Conservation (phyloP, 495 filamentous ascomycete species). For the Friedmanniomyces endolithicus region DNA sequence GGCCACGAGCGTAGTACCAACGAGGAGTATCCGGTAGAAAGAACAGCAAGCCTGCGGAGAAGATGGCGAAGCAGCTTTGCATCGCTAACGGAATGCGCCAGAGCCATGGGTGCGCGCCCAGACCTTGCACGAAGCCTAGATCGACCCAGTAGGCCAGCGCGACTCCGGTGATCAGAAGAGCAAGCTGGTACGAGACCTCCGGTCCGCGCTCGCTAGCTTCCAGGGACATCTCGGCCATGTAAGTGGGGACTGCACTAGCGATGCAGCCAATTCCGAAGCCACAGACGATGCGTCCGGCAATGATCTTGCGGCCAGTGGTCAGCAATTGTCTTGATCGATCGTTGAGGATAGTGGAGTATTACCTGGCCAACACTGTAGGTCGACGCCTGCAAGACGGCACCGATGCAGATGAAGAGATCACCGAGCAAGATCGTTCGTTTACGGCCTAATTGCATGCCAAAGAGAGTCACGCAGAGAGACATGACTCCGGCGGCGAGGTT, state of each 20-base stretch:
- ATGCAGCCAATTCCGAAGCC: conserved; percentile 8
- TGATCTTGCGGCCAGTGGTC: not conserved
- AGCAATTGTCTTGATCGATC: no score
- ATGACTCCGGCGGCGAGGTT: conserved; percentile 7
- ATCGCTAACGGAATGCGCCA: conserved; percentile 5
- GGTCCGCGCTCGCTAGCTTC: conserved; percentile 7
- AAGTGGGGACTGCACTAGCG: conserved; percentile 6
- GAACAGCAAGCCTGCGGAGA: not conserved
- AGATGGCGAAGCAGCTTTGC: conserved; percentile 8
- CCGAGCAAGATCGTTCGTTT: conserved; percentile 5
- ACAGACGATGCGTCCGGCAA: conserved; percentile 5
- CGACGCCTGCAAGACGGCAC: conserved; percentile 7
- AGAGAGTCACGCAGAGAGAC: conserved; percentile 7
- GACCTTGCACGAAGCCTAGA: conserved; percentile 5
- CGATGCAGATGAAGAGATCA: conserved; percentile 7
- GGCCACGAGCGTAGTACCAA: conserved; percentile 9
- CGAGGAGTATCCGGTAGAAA: conserved; percentile 8
- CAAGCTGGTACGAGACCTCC: conserved; percentile 8
- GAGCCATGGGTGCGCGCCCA: not conserved
- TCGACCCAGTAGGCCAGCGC: conserved; percentile 13
- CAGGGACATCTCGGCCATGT: conserved; percentile 10
- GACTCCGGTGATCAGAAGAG: conserved; percentile 8
- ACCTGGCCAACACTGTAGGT: conserved; percentile 4
- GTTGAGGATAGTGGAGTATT: no score
- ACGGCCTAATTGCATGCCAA: conserved; percentile 6